These are phyloP conservation scores for Exophiala calicioides DNA, from an alignment of 2,329 filamentous ascomycete species.

Conservation along the genomic window DNA sequence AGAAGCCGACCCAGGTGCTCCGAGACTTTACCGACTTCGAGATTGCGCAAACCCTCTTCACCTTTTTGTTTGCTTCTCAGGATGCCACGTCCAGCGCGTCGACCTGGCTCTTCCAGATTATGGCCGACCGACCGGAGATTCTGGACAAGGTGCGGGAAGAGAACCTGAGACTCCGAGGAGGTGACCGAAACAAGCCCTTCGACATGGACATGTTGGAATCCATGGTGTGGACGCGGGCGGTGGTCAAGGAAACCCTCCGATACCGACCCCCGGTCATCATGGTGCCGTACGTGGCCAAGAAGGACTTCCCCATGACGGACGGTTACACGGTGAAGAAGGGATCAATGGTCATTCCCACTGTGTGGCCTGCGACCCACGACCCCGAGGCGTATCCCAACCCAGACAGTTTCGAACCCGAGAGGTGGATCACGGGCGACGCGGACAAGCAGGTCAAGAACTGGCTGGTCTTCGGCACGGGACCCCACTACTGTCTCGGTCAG, in stretches of 20 bases:
- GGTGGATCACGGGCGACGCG: slow-evolving; percentile 87
- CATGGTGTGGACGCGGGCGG: slow-evolving; percentile 85
- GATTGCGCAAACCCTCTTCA: slow-evolving; percentile 91
- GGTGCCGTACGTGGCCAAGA: slow-evolving; percentile 94
- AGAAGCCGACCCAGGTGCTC: slow-evolving; percentile 80
- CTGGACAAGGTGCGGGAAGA: slow-evolving; percentile 89
- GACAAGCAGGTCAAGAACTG: slow-evolving; percentile 94
- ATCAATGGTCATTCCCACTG: slow-evolving; percentile 91
- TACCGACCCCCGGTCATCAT: slow-evolving; percentile 96
- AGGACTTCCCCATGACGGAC: slow-evolving; percentile 85
- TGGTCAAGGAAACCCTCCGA: slow-evolving; percentile 86
- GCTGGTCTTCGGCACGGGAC: slow-evolving; percentile 91
- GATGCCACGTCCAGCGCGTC: slow-evolving; percentile 92
- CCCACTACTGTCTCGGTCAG: slow-evolving; percentile 95
- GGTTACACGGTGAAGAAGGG: slow-evolving; percentile 92
- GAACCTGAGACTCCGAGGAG: slow-evolving; percentile 74
- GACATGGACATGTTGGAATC: slow-evolving; percentile 85
- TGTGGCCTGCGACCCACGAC: slow-evolving; percentile 87
- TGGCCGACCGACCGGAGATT: slow-evolving; percentile 90
- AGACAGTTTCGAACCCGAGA: slow-evolving; percentile 84
- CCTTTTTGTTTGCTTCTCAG: slow-evolving; percentile 95
- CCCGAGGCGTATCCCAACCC: slow-evolving; percentile 89
- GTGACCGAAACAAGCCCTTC: slow-evolving; percentile 69
- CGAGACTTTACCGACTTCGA: slow-evolving; percentile 88
- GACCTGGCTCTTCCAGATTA: slow-evolving; percentile 93